Percentiles rank a stretch among this genome's conserved stretches.
phyloP scores from a whole-genome alignment of 1,284 basidiomycete species.

The Clitocybe nebularis region DNA sequence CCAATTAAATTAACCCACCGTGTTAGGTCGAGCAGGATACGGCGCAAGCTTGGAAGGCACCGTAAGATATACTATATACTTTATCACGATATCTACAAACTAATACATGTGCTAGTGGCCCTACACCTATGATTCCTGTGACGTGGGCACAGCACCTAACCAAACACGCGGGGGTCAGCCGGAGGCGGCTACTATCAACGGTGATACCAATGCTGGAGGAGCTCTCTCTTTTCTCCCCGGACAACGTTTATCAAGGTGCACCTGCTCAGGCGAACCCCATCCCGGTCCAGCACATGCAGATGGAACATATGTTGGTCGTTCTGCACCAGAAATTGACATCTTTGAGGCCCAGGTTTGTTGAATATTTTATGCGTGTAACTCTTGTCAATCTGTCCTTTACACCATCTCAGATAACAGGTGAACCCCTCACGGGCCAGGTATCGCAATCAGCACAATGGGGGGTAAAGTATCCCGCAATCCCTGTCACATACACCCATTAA shows the following conservation, averaged over 20 bases:
- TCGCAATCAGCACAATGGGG: constrained; percentile 74
- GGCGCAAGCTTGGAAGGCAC: constrained; percentile 47
- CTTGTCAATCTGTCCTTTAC: constrained; percentile 12
- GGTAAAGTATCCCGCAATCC: constrained; percentile 52
- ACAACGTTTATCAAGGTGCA: constrained; percentile 76
- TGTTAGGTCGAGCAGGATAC: constrained; percentile 44
- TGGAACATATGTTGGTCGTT: constrained; percentile 67
- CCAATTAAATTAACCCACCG: constrained; percentile 30
- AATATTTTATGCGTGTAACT: background rate
- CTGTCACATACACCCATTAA: too few relatives aligned
- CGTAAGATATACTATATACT: constrained; percentile 24
- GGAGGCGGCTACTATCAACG: constrained; percentile 39
- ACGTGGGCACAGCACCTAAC: constrained; percentile 64
- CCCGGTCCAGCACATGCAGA: constrained; percentile 66
- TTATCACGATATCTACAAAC: background rate
- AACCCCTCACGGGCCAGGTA: constrained; percentile 44
- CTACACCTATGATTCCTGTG: constrained; percentile 74
- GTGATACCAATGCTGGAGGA: constrained; percentile 39
- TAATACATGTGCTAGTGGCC: constrained; percentile 62
- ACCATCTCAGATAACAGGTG: constrained; percentile 28
- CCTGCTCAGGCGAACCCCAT: constrained; percentile 70
- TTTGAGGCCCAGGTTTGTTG: constrained; percentile 58
- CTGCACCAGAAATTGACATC: constrained; percentile 79
- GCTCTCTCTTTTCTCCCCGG: constrained; percentile 67
- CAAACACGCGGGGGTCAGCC: constrained; percentile 45